Percentiles rank a stretch among this genome's conserved stretches.
Evolutionary conservation across 352 stramenopile species (phyloP).

Genomic region (Pythium coloratum): DNA sequence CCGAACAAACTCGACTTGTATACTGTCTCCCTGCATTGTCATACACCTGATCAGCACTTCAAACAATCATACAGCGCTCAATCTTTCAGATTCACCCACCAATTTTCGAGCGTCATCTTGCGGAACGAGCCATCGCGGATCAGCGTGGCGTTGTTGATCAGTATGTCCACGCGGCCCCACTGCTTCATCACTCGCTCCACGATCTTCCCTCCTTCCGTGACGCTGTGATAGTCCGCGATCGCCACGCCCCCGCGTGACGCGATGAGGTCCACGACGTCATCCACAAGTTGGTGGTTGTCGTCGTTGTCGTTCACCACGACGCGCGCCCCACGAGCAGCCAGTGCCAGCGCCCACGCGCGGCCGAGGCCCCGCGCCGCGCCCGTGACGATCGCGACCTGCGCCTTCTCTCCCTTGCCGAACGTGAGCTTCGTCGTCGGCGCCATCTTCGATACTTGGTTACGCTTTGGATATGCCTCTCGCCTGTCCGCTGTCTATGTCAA

Average conservation of each 20-base stretch:
- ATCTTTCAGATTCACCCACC: conserved; percentile 29
- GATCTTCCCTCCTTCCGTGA: conserved; percentile 47
- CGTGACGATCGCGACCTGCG: conserved; percentile 68
- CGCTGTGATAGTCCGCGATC: conserved; percentile 49
- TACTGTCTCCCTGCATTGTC: conserved; percentile 46
- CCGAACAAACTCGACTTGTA: conserved; percentile 60
- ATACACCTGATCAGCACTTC: neutral
- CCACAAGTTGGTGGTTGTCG: conserved; percentile 41
- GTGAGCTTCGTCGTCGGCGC: conserved; percentile 31
- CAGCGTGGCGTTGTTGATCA: conserved; percentile 77
- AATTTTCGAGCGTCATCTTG: conserved; percentile 66
- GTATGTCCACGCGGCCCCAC: conserved; percentile 64
- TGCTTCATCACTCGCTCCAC: conserved; percentile 44
- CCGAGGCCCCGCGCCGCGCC: conserved; percentile 52
- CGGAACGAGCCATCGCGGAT: conserved; percentile 75
- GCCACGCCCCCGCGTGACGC: conserved; percentile 39
- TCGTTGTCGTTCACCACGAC: conserved; percentile 76
- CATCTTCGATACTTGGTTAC: neutral
- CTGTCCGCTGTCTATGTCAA: conserved; percentile 21
- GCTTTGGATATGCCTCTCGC: neutral
- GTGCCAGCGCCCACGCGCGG: conserved; percentile 46
- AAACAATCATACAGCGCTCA: neutral
- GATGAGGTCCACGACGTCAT: conserved; percentile 46
- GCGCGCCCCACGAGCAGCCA: conserved; percentile 46
- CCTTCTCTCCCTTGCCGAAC: conserved; percentile 44